These are phyloP conservation scores for Purpureocillium lavendulum DNA, from an alignment of 2,329 filamentous ascomycete genomes.

Conservation along the genomic window DNA sequence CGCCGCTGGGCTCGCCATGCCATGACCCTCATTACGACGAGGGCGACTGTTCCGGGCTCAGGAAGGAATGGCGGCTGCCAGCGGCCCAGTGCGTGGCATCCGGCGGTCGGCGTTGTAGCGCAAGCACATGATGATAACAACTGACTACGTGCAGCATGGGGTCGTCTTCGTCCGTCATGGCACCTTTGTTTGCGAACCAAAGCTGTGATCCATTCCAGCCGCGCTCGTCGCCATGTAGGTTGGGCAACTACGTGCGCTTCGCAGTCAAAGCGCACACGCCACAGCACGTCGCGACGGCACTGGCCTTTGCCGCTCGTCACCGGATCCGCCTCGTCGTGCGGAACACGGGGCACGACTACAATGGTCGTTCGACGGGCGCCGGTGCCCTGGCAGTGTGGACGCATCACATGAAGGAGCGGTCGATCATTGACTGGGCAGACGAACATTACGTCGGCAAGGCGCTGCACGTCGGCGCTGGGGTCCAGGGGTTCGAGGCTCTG, in stretches of 20 bases:
- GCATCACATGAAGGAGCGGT: conserved; percentile 30
- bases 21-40: conserved; percentile 39
- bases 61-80: conserved; percentile 33
- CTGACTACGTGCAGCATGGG: no score
- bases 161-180: conserved; percentile 17
- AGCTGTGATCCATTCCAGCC: conserved; percentile 24
- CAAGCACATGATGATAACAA: no score
- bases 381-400: conserved; percentile 32
- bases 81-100: conserved; percentile 31
- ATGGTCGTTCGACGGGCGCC: conserved; percentile 50
- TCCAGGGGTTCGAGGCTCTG: conserved; percentile 39
- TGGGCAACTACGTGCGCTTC: conserved; percentile 31
- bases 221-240: conserved; percentile 25
- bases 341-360: conserved; percentile 45
- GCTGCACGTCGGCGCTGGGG: conserved; percentile 45
- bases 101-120: no score
- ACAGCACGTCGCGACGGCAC: conserved; percentile 15
- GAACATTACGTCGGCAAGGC: conserved; percentile 39
- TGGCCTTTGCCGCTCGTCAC: conserved; percentile 19
- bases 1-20: conserved; percentile 41
- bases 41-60: conserved; percentile 31
- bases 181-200: conserved; percentile 19
- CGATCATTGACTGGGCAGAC: conserved; percentile 31
- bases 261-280: conserved; percentile 15
- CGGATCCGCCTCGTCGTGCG: conserved; percentile 43